Evolutionary conservation across 345 rosid species (phyloP), one percentile per base, ranked within the genome.

Genomic region (Rhizophora mangle): DNA sequence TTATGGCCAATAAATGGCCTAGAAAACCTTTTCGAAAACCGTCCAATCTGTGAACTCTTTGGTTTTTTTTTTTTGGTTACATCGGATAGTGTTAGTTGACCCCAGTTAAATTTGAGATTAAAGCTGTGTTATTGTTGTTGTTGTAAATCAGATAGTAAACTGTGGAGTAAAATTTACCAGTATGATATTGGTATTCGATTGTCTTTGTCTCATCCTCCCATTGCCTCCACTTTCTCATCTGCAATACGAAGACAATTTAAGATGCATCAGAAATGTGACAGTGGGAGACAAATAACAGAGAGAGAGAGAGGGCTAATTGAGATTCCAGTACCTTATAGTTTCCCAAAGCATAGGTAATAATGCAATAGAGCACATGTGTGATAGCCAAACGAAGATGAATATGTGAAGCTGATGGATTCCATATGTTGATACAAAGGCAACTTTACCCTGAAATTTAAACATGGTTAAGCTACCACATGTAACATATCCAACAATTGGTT

Each of bases 381-480:
- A 84, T 58, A 64, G 95, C 97, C 4, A 91, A 77, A 81, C 90
- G 65, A 95, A 92, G 80, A 95, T 90, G 83, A 95, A 92, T 53
- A 87, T 81, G 70, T 96, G 99, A 11, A 96, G 94, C 80, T 92
- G 98, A 62, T 96, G 93, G 68, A 92, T 83, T 0, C 96, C 99
- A 31, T 87, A 92, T 1, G 87, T 52, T 2, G 99, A 85, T 54
- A 87, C 88, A 70, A 95, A 84, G 22, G 98, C 80, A 20, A 92
- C 97, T 82, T 89, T 81, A 0, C 92, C 97, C 96, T 87, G 90
- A 64, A 68, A 67, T 22, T 24, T 49, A 26, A 22, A 27, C 61
- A 72, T 20, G 22, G 13, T 31, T 62, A 62, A 26, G 24, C 13
- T 30, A 53, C 22, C 24, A 30, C 47, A 13, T 13, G 46, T 37